Conservation (phyloP, 2,329 filamentous ascomycete genomes). For the Fusarium sp. region DNA sequence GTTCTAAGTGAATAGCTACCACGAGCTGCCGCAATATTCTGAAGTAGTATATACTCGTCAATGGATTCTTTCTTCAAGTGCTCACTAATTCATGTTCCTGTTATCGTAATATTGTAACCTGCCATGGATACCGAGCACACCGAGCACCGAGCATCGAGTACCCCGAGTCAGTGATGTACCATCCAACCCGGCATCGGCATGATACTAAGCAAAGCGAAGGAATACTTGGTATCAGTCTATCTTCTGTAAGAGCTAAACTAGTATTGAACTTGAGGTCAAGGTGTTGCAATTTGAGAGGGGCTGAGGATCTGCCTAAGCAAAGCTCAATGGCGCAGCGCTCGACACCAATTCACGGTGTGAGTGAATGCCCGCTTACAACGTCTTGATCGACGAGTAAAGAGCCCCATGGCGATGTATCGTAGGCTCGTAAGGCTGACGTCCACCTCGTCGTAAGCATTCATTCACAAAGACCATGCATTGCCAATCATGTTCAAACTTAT, state of each 20-base stretch:
- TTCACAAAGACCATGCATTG: not conserved
- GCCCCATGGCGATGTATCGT: not conserved
- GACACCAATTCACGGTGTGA: not conserved
- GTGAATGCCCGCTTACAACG: not conserved
- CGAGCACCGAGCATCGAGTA: not conserved
- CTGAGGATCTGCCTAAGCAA: not conserved
- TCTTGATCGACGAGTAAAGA: not conserved
- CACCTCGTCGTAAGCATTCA: not conserved
- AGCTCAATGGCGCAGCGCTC: not conserved
- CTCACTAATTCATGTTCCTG: rapidly evolving
- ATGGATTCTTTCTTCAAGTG: rapidly evolving
- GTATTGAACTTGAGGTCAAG: not conserved
- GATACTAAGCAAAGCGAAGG: not conserved
- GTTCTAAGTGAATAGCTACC: not conserved
- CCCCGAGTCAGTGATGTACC: not conserved
- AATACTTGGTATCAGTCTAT: not conserved
- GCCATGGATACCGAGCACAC: not conserved
- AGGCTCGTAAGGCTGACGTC: constrained; percentile 16
- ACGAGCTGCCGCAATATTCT: not conserved
- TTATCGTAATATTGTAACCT: not conserved
- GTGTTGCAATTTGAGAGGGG: not conserved
- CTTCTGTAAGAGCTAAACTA: not conserved
- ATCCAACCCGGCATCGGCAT: not conserved
- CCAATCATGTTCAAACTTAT: not conserved
- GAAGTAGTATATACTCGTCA: not conserved